phyloP scores from a whole-genome alignment of 1,139 yeast species.

The Lodderomyces pseudojiufengensis region DNA sequence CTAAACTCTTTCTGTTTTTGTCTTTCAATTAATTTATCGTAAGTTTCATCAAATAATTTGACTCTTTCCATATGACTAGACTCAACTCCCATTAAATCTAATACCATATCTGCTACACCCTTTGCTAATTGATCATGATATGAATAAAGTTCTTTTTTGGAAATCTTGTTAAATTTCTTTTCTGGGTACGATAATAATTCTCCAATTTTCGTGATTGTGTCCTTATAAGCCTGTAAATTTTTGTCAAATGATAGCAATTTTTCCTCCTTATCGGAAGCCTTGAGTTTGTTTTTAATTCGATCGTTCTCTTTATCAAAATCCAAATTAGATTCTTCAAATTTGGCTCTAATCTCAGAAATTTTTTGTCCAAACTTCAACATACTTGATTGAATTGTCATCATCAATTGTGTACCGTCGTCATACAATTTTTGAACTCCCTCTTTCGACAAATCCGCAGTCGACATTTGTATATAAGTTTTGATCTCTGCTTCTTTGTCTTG shows the following conservation, averaged over 20 bases:
- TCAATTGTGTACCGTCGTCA: constrained; percentile 36
- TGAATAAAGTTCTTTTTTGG: constrained; percentile 34
- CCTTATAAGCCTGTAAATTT: constrained; percentile 32
- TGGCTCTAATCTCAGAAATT: constrained; percentile 35
- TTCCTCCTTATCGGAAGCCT: constrained; percentile 33
- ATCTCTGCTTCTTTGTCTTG: constrained; percentile 20
- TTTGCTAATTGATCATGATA: constrained; percentile 31
- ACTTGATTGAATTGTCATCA: constrained; percentile 41
- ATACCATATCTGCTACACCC: constrained; percentile 32
- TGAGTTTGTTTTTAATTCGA: constrained; percentile 30
- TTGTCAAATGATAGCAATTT: constrained; percentile 33
- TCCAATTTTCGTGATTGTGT: constrained; percentile 28
- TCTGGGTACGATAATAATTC: constrained; percentile 26
- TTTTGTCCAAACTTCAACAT: constrained; percentile 45
- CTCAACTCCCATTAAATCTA: constrained; percentile 32
- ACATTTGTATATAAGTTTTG: constrained; percentile 22
- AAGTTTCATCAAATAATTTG: constrained; percentile 31
- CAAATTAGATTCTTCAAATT: constrained; percentile 39
- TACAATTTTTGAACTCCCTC: constrained; percentile 37
- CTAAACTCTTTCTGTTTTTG: constrained; percentile 34
- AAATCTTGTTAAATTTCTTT: constrained; percentile 22
- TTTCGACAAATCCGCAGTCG: constrained; percentile 31
- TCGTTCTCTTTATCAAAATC: constrained; percentile 51
- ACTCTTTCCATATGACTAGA: constrained; percentile 40
- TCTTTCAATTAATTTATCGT: constrained; percentile 32